phyloP scores from a whole-genome alignment of 352 stramenopile genomes.

The Globisporangium middletonii region DNA sequence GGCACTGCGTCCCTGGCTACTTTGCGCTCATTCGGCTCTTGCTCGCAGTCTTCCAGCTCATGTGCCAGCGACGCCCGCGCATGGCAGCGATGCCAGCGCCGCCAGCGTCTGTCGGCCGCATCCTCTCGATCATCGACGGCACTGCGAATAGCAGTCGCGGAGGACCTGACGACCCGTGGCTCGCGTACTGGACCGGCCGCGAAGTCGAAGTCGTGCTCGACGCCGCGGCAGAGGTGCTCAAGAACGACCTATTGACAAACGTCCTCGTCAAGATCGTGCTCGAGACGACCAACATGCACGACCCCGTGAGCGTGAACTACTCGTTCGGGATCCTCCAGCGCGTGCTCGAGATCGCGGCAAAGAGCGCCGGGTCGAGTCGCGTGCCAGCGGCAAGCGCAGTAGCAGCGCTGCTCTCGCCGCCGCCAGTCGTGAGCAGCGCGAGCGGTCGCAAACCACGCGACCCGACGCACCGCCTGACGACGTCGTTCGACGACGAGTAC shows the following conservation, averaged over 20 bases:
- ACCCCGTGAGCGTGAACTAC: constrained; percentile 80
- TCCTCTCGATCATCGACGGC: constrained; percentile 56
- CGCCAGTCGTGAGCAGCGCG: constrained; percentile 1
- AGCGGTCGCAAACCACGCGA: constrained; percentile 1
- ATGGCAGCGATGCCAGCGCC: constrained; percentile 25
- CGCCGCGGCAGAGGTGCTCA: constrained; percentile 48
- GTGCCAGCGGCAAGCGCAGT: neutral
- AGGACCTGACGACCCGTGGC: constrained; percentile 42
- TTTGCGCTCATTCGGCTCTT: constrained; percentile 64
- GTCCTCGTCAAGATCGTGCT: constrained; percentile 76
- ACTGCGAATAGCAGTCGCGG: constrained; percentile 2
- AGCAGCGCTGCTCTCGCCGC: neutral
- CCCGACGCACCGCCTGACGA: constrained; percentile 24
- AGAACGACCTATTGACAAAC: constrained; percentile 64
- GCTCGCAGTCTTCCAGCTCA: constrained; percentile 62
- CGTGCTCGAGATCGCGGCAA: constrained; percentile 54
- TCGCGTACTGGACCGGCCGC: constrained; percentile 65
- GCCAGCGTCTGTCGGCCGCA: constrained; percentile 30
- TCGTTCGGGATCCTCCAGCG: constrained; percentile 74
- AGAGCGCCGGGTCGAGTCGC: constrained; percentile 6
- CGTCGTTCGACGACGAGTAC: constrained; percentile 63
- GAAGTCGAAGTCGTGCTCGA: constrained; percentile 57
- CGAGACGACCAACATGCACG: constrained; percentile 79
- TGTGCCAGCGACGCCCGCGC: constrained; percentile 64
- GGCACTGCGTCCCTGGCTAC: constrained; percentile 79